Evolutionary conservation across 164 flowering plant species (phyloP), one percentile per base, ranked within the genome.

Genomic region (Sextonia rubra): DNA sequence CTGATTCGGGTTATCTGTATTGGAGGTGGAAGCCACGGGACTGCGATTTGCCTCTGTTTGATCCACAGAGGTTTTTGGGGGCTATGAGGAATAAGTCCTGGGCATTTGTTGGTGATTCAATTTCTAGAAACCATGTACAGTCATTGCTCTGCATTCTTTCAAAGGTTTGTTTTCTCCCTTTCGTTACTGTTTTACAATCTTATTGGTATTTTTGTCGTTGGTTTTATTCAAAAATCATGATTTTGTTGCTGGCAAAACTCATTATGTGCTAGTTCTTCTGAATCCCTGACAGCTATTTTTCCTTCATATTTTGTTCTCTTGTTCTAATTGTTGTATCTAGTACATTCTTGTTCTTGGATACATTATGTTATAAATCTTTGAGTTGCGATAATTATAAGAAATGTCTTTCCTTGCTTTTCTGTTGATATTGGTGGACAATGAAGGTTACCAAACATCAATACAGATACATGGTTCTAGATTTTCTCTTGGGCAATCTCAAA

Each of bases 91-190:
- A 90, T 77, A 95, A 90, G 73, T 32, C 80, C 3, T 90, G 90
- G 93, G 97, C 90, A 4, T 79, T 92, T 26, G 84, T 92, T 66
- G 98, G 99, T 18, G 99, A 95, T 82, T 95, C 98, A 1, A 95
- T 95, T 73, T 78, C 91, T 47, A 89, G 99, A 37, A 92, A 95
- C 81, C 96, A 92, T 82, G 89, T 90, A 12, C 98, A 95, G 83
- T 95, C 99, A 11, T 80, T 94, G 74, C 83, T 92, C 37, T 94
- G 99, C 82, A 81, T 87, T 79, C 94, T 94, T 44, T 85, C 97
- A 5, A 82, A 75, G 88, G 98, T 94, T 86, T 18, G 4, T 48
- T 70, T 58, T 8, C 2, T 37, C 11, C 18, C 30, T 61, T 61
- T 7, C 61, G 2, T 9, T 69, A 20, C 23, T 20, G 24, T 23